Base-by-base conservation (phyloP, 768 basidiomycete species). In the Rhodosporidiobolus sp. region DNA sequence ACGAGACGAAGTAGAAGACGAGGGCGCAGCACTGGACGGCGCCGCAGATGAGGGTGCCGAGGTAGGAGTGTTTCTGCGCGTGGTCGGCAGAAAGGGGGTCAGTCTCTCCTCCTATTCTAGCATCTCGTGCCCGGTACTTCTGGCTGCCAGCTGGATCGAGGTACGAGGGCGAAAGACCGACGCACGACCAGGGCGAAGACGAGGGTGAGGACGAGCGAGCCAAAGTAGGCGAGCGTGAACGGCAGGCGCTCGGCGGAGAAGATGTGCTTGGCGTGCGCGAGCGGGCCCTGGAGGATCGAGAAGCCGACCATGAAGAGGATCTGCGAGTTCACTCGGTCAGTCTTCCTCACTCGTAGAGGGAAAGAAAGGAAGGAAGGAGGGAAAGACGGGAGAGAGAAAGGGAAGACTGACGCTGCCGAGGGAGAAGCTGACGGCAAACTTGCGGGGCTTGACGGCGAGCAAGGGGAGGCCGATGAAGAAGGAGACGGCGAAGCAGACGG, bases 131-230 rank as follows among this genome's bases (percentile, higher is more conserved):
- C n/a, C n/a, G n/a, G n/a, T n/a, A n/a, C n/a, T n/a, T n/a, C n/a
- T n/a, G n/a, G n/a, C n/a, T n/a, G n/a, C n/a, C n/a, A n/a, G n/a
- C n/a, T n/a, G n/a, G n/a, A n/a, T n/a, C n/a, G 24, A 34, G 24
- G 12, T 1, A 32, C 0, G 30, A 20, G 22, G 11, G 34, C 32
- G n/a, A 1, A 28, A 54, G 16, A 4, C 20, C 1, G 22, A 83
- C 90, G 76, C 80, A 95, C 94, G 56, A 89, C 92, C 45, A 99
- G 84, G 2, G 94, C 88, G 80, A 96, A 95, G 80, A 93, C 95
- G 20, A 98, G 85, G 2, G 96, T 98, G 20, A 94, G 85, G 22
- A 85, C 89, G 5, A 98, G 84, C 67, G 90, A 92, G 35, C 83
- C 83, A 75, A 99, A 86, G 82, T 98, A 99, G 10, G 93, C 85